phyloP scores from a whole-genome alignment of 2,329 filamentous ascomycete genomes.

The Juglanconis sp. region DNA sequence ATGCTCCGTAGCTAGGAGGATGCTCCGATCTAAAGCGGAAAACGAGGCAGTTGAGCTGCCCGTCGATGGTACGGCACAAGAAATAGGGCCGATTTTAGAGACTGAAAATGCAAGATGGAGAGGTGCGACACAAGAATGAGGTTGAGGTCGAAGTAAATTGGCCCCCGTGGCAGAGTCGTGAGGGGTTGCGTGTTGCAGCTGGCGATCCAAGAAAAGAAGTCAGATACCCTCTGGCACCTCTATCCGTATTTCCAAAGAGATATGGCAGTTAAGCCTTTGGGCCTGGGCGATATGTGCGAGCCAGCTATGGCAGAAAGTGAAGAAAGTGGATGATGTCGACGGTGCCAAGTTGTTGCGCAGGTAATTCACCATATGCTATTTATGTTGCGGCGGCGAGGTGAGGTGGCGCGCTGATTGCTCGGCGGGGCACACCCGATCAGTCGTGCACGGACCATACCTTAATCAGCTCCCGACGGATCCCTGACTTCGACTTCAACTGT shows the following conservation, averaged over 20 bases:
- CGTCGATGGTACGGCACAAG: constrained; percentile 9
- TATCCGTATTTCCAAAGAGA: background rate
- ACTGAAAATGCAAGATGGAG: constrained; percentile 10
- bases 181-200: background rate
- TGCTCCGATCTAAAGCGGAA: background rate
- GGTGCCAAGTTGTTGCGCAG: background rate
- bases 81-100: constrained; percentile 16
- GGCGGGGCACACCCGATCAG: background rate
- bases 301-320: background rate
- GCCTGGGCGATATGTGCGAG: no score
- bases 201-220: background rate
- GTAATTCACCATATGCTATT: background rate
- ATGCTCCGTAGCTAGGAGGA: background rate
- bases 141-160: constrained; percentile 1
- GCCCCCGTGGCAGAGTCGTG: background rate
- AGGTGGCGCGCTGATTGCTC: background rate
- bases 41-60: background rate
- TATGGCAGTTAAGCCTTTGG: background rate
- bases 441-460: background rate
- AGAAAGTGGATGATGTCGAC: background rate
- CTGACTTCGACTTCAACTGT: no score
- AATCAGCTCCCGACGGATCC: no score
- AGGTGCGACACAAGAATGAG: background rate
- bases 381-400: no score
- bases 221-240: background rate